These are phyloP conservation scores for Acephala macrosclerotiorum DNA, from an alignment of 2,329 filamentous ascomycete species.

Conservation along the genomic window DNA sequence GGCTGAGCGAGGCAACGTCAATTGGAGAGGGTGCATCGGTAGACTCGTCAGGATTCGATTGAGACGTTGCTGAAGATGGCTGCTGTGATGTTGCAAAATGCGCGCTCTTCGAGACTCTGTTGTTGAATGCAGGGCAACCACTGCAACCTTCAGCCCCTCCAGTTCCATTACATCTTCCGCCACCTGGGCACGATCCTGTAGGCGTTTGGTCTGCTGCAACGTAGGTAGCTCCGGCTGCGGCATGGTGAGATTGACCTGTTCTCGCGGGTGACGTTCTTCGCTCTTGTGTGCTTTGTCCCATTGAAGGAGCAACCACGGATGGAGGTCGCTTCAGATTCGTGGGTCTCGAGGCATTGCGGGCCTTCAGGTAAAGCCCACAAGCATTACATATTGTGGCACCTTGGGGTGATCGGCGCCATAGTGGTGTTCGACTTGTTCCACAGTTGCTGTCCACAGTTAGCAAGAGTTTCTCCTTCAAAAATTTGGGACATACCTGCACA, in stretches of 20 bases:
- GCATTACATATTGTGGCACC: conserved; percentile 98
- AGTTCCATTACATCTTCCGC: conserved; percentile 94
- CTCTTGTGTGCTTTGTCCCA: conserved; percentile 38
- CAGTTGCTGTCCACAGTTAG: conserved; percentile 76
- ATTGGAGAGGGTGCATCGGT: conserved; percentile 50
- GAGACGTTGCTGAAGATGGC: conserved; percentile 32
- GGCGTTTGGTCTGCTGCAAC: conserved; percentile 78
- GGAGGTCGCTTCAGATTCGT: conserved; percentile 86
- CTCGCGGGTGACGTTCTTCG: conserved; percentile 41
- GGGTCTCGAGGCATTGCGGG: conserved; percentile 88
- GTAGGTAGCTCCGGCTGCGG: conserved; percentile 67
- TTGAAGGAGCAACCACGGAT: conserved; percentile 49
- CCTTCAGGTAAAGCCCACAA: conserved; percentile 93
- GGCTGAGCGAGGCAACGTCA: conserved; percentile 56
- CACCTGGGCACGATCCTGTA: conserved; percentile 91
- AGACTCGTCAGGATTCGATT: conserved; percentile 38
- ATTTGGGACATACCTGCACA: conserved; percentile 70
- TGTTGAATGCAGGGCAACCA: conserved; percentile 97
- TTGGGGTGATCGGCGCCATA: conserved; percentile 93
- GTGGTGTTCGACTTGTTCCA: conserved; percentile 87
- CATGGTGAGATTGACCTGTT: conserved; percentile 44
- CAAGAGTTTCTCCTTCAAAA: conserved; percentile 1
- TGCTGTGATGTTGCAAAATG: conserved; percentile 64
- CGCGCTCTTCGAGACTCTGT: conserved; percentile 87
- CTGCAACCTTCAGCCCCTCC: conserved; percentile 94